Evolutionary conservation across 805 yeast genomes (phyloP).

Genomic region (Nakazawaea wyomingensis): DNA sequence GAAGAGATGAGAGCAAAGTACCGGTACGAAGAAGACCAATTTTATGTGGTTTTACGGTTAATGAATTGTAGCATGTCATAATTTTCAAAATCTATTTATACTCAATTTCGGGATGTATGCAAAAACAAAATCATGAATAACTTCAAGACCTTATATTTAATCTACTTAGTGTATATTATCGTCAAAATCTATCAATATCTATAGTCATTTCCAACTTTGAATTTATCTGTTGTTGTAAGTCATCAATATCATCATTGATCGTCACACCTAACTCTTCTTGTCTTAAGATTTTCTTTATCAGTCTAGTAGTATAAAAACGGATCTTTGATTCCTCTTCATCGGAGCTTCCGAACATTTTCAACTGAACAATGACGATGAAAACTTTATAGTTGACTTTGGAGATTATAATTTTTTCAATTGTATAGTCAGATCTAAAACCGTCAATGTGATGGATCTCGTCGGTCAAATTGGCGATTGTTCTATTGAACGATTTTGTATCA

Average conservation of each 20-base stretch:
- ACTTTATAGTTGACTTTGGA: slow-evolving; percentile 60
- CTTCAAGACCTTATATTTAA: too few species aligned
- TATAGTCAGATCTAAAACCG: slow-evolving; percentile 45
- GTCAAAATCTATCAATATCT: slow-evolving; percentile 33
- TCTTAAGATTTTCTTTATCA: slow-evolving; percentile 31
- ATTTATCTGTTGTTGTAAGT: slow-evolving; percentile 24
- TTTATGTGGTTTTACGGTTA: slow-evolving; percentile 4
- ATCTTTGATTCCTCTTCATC: slow-evolving; percentile 62
- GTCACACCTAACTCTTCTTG: slow-evolving; percentile 15
- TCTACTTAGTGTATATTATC: too few species aligned
- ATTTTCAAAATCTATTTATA: too few species aligned
- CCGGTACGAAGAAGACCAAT: slow-evolving; percentile 10
- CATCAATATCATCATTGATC: slow-evolving; percentile 13
- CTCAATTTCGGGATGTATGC: too few species aligned
- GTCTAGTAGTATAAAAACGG: slow-evolving; percentile 41
- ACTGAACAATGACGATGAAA: slow-evolving; percentile 48
- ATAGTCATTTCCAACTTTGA: slow-evolving; percentile 37
- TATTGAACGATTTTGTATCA: slow-evolving; percentile 31
- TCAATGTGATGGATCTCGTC: slow-evolving; percentile 38
- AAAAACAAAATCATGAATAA: too few species aligned
- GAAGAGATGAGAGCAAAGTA: slow-evolving; percentile 7
- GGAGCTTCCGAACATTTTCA: slow-evolving; percentile 64
- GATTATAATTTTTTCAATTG: slow-evolving; percentile 43
- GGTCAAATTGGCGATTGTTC: slow-evolving; percentile 25
- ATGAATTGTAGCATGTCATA: too few species aligned